A percentile compares a stretch with the other conserved stretches of the same genome.
phyloP scores from a whole-genome alignment of 768 basidiomycete genomes.

The Chalciporus piperatus region DNA sequence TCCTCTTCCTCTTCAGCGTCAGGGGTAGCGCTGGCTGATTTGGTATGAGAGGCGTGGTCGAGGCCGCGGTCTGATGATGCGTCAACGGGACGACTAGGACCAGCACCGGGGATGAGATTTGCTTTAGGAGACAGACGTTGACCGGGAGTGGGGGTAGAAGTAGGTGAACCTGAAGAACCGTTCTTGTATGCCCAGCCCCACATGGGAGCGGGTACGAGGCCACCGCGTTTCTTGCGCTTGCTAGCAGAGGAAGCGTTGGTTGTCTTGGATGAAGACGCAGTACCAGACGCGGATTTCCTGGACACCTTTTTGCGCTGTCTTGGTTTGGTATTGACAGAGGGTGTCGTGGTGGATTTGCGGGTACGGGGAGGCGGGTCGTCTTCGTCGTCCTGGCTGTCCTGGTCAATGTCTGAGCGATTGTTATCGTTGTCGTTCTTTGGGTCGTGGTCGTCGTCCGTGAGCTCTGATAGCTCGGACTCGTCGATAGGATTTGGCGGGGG shows the following conservation, averaged over 20 bases:
- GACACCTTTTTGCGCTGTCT: slow-evolving; percentile 10
- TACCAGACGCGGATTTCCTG: slow-evolving; percentile 4
- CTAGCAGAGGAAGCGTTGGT: slow-evolving; percentile 12
- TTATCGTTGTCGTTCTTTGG: slow-evolving; percentile 31
- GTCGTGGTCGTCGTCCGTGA: slow-evolving; percentile 80
- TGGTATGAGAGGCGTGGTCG: slow-evolving; percentile 3
- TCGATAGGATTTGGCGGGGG: slow-evolving; percentile 40
- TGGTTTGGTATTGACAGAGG: slow-evolving; percentile 3
- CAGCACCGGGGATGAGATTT: not conserved
- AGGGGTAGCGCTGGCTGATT: slow-evolving; percentile 15
- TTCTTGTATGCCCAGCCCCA: slow-evolving; percentile 80
- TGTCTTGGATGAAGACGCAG: slow-evolving; percentile 4
- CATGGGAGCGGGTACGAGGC: slow-evolving; percentile 76
- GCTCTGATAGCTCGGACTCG: slow-evolving; percentile 79
- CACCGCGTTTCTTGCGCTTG: slow-evolving; percentile 55
- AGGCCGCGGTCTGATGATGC: not conserved
- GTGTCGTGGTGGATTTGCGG: slow-evolving; percentile 5
- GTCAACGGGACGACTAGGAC: slow-evolving; percentile 7
- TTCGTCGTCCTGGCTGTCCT: slow-evolving; percentile 25
- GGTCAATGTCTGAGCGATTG: slow-evolving; percentile 23
- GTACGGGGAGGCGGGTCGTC: slow-evolving; percentile 16
- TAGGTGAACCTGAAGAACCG: slow-evolving; percentile 22
- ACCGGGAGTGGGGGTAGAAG: slow-evolving; percentile 6
- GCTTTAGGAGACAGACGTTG: slow-evolving; percentile 2
- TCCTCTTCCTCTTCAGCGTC: slow-evolving; percentile 40